Percentiles rank a stretch among this genome's conserved stretches.
Evolutionary conservation across 805 yeast species (phyloP).

Genomic region (Ogataea methanolica): DNA sequence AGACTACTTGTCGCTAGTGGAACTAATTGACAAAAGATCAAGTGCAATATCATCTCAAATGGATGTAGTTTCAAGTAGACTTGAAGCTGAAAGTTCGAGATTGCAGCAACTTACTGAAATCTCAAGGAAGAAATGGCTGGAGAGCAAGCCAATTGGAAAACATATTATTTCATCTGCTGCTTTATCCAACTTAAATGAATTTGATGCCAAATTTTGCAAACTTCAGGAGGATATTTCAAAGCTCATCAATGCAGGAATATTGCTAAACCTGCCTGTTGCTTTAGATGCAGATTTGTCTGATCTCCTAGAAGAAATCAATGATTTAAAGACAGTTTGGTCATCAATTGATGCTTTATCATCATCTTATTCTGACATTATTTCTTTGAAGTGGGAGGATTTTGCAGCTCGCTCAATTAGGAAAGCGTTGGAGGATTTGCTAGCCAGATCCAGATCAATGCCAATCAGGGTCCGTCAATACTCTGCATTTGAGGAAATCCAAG

Average conservation of each 20-base stretch:
- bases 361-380: slow-evolving; percentile 38
- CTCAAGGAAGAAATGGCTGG: slow-evolving; percentile 43
- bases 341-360: slow-evolving; percentile 50
- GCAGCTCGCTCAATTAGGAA: slow-evolving; percentile 41
- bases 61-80: slow-evolving; percentile 37
- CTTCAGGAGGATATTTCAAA: slow-evolving; percentile 12
- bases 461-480: slow-evolving; percentile 57
- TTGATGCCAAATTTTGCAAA: slow-evolving; percentile 14
- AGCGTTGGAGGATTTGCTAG: slow-evolving; percentile 46
- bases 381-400: slow-evolving; percentile 44
- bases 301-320: slow-evolving; percentile 45
- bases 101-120: slow-evolving; percentile 29
- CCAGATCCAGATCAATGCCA: slow-evolving; percentile 48
- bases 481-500: slow-evolving; percentile 60
- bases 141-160: slow-evolving; percentile 42
- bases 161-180: slow-evolving; percentile 40
- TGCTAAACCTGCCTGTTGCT: slow-evolving; percentile 31
- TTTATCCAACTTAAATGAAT: slow-evolving; percentile 30
- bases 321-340: slow-evolving; percentile 60
- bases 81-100: slow-evolving; percentile 36
- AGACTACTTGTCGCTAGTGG: slow-evolving; percentile 39
- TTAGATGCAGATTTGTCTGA: slow-evolving; percentile 26
- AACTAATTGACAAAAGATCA: slow-evolving; percentile 30
- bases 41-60: slow-evolving; percentile 29
- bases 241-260: slow-evolving; percentile 30